Conservation (phyloP, 2,329 filamentous ascomycete genomes). For the Lasiodiplodia theobromae region DNA sequence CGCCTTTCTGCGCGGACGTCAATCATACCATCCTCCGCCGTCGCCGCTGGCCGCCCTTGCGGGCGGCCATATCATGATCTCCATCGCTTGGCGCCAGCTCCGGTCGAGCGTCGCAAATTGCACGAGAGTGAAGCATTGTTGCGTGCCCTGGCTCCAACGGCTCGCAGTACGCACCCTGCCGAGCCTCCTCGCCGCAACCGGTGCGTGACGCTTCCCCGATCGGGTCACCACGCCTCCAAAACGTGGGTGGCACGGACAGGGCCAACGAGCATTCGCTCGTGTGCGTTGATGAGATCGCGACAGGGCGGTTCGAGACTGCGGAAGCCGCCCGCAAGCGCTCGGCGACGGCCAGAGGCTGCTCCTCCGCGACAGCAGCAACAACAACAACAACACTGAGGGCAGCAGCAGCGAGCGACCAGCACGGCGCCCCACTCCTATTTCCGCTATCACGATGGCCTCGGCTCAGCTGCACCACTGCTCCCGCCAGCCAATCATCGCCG, state of each 20-base stretch:
- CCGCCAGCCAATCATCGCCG: constrained; percentile 10
- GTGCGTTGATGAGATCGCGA: constrained; percentile 11
- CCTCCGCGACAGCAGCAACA: not conserved
- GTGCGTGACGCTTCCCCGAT: constrained; percentile 22
- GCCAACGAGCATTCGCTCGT: constrained; percentile 9
- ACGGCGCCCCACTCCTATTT: constrained; percentile 28
- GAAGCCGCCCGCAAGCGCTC: not conserved
- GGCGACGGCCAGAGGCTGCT: not conserved
- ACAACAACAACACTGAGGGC: not conserved
- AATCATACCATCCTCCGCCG: constrained; percentile 15
- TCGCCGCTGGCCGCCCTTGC: not conserved
- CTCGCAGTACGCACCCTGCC: constrained; percentile 24
- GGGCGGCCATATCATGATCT: constrained; percentile 24
- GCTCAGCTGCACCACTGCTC: constrained; percentile 12
- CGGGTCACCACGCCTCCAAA: constrained; percentile 10
- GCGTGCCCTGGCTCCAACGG: constrained; percentile 14
- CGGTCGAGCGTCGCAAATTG: constrained; percentile 26
- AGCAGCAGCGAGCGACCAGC: not conserved
- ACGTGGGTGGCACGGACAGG: constrained; percentile 13
- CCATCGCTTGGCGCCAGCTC: constrained; percentile 7
- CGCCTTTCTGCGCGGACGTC: constrained; percentile 5
- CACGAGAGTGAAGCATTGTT: constrained; percentile 9
- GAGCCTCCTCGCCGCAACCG: constrained; percentile 19
- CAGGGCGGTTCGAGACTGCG: constrained; percentile 10
- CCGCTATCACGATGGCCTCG: constrained; percentile 17